Conservation (phyloP, 1,284 basidiomycete species). For the Cryptococcus amylolentus region DNA sequence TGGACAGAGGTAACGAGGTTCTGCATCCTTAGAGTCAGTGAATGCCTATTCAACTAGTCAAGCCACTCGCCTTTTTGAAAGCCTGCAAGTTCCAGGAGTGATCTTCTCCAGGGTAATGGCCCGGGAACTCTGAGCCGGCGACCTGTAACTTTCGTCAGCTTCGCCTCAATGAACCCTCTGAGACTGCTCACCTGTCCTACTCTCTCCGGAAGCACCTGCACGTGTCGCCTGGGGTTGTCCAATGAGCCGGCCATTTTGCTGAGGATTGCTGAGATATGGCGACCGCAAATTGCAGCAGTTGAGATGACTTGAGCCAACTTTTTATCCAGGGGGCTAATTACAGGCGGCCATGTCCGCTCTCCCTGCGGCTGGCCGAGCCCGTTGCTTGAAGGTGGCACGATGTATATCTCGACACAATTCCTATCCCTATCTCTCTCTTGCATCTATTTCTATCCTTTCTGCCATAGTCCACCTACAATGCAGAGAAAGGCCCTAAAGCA, state of each 20-base stretch:
- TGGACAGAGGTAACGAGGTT: constrained; percentile 70
- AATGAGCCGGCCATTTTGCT: constrained; percentile 2
- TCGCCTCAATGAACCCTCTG: background rate
- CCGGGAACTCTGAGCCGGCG: constrained; percentile 80
- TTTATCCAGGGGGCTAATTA: too few relatives aligned
- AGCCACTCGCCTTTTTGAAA: constrained; percentile 66
- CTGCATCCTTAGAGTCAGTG: constrained; percentile 52
- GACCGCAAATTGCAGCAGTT: background rate
- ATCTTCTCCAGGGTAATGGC: constrained; percentile 77
- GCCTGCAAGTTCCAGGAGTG: constrained; percentile 72
- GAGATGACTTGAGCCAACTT: background rate
- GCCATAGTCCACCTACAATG: constrained; percentile 16
- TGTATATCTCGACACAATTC: too few relatives aligned
- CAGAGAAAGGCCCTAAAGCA: constrained; percentile 48
- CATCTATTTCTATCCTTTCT: too few relatives aligned
- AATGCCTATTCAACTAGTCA: background rate
- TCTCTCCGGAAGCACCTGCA: constrained; percentile 65
- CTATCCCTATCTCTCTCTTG: too few relatives aligned
- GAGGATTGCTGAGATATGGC: too few relatives aligned
- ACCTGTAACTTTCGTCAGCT: constrained; percentile 53
- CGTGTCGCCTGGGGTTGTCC: constrained; percentile 53
- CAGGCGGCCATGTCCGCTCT: background rate
- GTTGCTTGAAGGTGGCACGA: too few relatives aligned
- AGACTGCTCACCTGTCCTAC: constrained; percentile 54
- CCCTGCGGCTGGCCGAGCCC: too few relatives aligned